Evolutionary conservation across 1,139 yeast genomes (phyloP).

Genomic region (Yamadazyma friedrichii): DNA sequence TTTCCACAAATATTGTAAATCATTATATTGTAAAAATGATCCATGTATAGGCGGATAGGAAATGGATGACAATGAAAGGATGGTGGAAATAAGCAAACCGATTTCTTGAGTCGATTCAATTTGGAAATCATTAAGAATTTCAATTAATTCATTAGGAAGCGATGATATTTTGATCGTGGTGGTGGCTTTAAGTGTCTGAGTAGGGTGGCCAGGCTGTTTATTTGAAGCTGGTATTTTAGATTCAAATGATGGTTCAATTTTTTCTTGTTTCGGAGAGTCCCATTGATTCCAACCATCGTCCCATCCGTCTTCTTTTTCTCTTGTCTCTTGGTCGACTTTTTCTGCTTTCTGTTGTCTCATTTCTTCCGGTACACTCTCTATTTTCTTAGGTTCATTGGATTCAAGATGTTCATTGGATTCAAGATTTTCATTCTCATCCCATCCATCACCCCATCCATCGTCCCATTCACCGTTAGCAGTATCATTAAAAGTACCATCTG

Average conservation of each 20-base stretch:
- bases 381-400: background rate
- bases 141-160: conserved; percentile 21
- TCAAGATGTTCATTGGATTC: background rate
- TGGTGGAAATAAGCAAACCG: conserved; percentile 19
- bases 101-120: conserved; percentile 13
- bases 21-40: conserved; percentile 39
- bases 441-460: conserved; percentile 10
- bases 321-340: conserved; percentile 1
- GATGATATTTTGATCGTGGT: conserved; percentile 18
- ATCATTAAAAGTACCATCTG: background rate
- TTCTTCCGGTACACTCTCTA: background rate
- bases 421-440: conserved; percentile 8
- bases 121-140: conserved; percentile 23
- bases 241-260: background rate
- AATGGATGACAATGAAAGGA: conserved; percentile 31
- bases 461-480: conserved; percentile 1
- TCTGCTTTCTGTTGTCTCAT: background rate
- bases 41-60: conserved; percentile 32
- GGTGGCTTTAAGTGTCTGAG: conserved; percentile 1
- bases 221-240: too few relatives aligned
- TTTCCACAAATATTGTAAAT: conserved; percentile 26
- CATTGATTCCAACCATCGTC: conserved; percentile 27
- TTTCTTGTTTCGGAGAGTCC: conserved; percentile 12
- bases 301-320: conserved; percentile 17
- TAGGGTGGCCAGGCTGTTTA: too few relatives aligned